Evolutionary conservation across 805 yeast genomes (phyloP).

Genomic region (Blastobotrys robertii): DNA sequence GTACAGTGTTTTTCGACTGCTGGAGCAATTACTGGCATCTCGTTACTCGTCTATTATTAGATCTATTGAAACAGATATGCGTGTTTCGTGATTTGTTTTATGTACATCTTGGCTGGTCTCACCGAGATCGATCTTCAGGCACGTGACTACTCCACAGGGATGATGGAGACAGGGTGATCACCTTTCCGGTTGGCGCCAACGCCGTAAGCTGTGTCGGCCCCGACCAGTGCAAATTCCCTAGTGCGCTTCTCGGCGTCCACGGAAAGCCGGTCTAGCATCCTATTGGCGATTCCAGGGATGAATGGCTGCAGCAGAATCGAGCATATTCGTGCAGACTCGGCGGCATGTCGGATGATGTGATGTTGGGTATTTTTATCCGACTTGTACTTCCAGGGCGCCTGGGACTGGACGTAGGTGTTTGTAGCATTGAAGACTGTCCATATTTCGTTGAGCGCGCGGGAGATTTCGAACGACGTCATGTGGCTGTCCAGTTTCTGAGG

Average conservation of each 20-base stretch:
- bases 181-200: conserved; percentile 41
- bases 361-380: conserved; percentile 32
- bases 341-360: conserved; percentile 49
- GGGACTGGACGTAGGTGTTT: conserved; percentile 55
- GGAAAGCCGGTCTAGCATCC: conserved; percentile 52
- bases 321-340: conserved; percentile 60
- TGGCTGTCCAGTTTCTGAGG: conserved; percentile 33
- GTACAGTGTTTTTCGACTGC: no score
- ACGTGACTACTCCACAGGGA: background rate
- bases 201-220: conserved; percentile 57
- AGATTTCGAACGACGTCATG: conserved; percentile 40
- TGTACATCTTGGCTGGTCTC: no score
- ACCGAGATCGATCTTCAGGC: no score
- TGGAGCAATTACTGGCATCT: no score
- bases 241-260: conserved; percentile 39
- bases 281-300: conserved; percentile 52
- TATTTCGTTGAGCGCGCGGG: conserved; percentile 45
- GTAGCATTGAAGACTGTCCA: conserved; percentile 52
- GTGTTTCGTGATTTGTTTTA: no score
- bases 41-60: no score
- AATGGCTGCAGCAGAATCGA: conserved; percentile 64
- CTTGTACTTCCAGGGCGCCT: conserved; percentile 66
- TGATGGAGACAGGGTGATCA: conserved; percentile 35
- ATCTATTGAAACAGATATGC: no score
- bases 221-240: conserved; percentile 38